phyloP scores from a whole-genome alignment of 2,329 filamentous ascomycete genomes.

The Botryotinia calthae region DNA sequence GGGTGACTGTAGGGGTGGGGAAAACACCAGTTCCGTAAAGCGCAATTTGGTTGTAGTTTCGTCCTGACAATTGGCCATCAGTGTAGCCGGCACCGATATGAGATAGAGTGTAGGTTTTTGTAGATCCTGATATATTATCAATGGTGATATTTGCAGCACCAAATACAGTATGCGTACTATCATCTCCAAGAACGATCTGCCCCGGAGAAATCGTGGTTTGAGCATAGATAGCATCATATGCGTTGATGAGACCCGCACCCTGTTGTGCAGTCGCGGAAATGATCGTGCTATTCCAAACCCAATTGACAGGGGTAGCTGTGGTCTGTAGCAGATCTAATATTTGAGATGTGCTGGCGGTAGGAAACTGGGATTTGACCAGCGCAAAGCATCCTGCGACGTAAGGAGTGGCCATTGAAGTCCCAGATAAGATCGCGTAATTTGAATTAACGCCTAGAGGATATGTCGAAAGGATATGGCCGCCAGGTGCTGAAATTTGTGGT shows the following conservation, averaged over 20 bases:
- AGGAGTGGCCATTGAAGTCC: slow-evolving; percentile 42
- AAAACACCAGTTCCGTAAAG: slow-evolving; percentile 32
- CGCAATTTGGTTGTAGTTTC: slow-evolving; percentile 27
- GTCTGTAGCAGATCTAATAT: slow-evolving; percentile 38
- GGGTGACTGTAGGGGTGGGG: slow-evolving; percentile 25
- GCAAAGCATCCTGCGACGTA: slow-evolving; percentile 40
- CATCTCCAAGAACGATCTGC: slow-evolving; percentile 29
- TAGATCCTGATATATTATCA: slow-evolving; percentile 25
- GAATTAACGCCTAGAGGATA: slow-evolving; percentile 37
- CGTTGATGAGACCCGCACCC: slow-evolving; percentile 40
- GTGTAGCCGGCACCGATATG: slow-evolving; percentile 33
- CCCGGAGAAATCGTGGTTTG: slow-evolving; percentile 31
- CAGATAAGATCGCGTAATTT: slow-evolving; percentile 40
- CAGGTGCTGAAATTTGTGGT: slow-evolving; percentile 37
- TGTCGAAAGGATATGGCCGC: slow-evolving; percentile 40
- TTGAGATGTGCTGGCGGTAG: slow-evolving; percentile 32
- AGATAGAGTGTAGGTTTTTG: slow-evolving; percentile 32
- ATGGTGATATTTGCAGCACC: slow-evolving; percentile 34
- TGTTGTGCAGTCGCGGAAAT: slow-evolving; percentile 39
- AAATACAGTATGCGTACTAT: slow-evolving; percentile 15
- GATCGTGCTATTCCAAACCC: slow-evolving; percentile 35
- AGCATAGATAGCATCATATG: slow-evolving; percentile 36
- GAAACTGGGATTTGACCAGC: slow-evolving; percentile 40
- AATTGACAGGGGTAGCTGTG: slow-evolving; percentile 35
- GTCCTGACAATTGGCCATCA: slow-evolving; percentile 25